These are phyloP conservation scores for Umbelopsis vinacea DNA, from an alignment of 192 early-diverging fungal genomes.

Conservation along the genomic window DNA sequence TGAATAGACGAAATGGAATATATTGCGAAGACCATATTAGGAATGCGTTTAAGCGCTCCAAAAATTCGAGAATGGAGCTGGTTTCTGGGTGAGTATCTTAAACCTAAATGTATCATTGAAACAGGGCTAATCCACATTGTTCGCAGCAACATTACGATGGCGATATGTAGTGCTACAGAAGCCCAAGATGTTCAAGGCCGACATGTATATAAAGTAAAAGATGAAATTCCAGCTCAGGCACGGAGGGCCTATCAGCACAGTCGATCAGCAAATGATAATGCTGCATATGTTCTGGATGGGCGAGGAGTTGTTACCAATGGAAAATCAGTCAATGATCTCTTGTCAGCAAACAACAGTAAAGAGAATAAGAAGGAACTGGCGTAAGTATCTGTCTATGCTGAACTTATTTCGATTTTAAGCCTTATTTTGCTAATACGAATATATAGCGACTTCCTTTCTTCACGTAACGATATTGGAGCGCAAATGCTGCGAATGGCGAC, in stretches of 20 bases:
- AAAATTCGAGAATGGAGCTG: slow-evolving; percentile 16
- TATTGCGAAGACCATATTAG: slow-evolving; percentile 16
- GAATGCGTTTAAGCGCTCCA: slow-evolving; percentile 1
- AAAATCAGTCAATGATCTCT: not conserved
- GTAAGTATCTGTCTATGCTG: not conserved
- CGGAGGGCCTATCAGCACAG: not conserved
- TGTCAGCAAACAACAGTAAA: slow-evolving; percentile 5
- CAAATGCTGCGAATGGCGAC: not conserved
- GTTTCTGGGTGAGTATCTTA: not conserved
- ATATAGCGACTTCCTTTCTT: not conserved
- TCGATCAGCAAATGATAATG: not conserved
- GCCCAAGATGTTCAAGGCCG: not conserved
- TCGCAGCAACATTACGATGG: not conserved
- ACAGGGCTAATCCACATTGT: too few relatives aligned
- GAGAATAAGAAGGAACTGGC: slow-evolving; percentile 12
- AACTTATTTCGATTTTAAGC: not conserved
- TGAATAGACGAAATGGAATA: not conserved
- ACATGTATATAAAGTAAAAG: slow-evolving; percentile 1
- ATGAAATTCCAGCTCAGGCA: not conserved
- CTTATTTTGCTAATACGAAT: not conserved
- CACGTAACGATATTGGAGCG: slow-evolving; percentile 8
- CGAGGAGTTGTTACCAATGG: slow-evolving; percentile 11
- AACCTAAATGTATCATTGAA: not conserved
- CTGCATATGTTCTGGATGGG: slow-evolving; percentile 10
- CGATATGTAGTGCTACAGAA: not conserved